Evolutionary conservation across 331 rosid genomes (phyloP).

Genomic region (Erythrophleum ivorense): DNA sequence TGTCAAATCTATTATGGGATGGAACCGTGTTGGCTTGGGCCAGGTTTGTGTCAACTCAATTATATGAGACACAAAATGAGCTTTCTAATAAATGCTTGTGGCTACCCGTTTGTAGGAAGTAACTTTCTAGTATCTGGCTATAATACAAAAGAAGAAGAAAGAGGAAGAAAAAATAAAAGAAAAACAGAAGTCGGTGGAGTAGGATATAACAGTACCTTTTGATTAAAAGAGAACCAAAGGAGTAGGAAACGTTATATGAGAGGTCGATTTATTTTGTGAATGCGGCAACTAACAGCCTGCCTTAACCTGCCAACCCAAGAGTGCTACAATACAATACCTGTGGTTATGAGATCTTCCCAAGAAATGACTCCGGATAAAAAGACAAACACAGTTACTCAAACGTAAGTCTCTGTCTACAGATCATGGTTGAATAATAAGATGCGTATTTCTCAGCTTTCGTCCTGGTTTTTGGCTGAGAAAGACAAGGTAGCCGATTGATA

Average conservation of each 20-base stretch:
- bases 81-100: background rate
- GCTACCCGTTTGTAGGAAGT: background rate
- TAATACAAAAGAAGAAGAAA: background rate
- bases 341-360: background rate
- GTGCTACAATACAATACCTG: background rate
- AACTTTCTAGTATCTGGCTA: background rate
- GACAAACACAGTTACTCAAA: no score
- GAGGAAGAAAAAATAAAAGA: background rate
- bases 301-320: background rate
- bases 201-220: background rate
- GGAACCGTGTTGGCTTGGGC: background rate
- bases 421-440: background rate
- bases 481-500: background rate
- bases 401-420: no score
- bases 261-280: background rate
- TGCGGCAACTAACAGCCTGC: background rate
- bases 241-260: background rate
- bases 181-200: background rate
- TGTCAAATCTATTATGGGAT: background rate
- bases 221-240: background rate
- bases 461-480: background rate
- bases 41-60: no score
- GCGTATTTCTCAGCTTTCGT: background rate
- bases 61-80: background rate
- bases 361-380: no score